Base-by-base conservation (phyloP, 78 protist genomes). In the Dictyostelium brefeldianum region DNA sequence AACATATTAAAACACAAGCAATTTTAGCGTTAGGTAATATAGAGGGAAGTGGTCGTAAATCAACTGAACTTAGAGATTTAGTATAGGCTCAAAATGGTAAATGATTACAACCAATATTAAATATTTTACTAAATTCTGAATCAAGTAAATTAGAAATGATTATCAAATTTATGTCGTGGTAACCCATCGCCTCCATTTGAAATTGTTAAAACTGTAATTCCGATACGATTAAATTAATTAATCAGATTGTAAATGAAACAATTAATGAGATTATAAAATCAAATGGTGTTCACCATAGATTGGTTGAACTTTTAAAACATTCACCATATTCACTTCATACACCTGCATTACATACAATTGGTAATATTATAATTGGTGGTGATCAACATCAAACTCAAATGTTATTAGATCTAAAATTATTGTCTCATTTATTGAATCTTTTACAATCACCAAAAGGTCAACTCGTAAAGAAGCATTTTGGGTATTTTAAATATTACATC, bases 1-100 rank as follows among this genome's bases (percentile, higher is more conserved):
- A 22, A 43, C 50, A 98, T 46, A 98, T 98, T 43, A 74, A 91
- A 41, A 99, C 98, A 78, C 99, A 99, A 96, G 95, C 99, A 57
- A 95, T 98, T 20, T 99, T 99, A 99, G 99, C 99, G 7, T 94
- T 99, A 0, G 99, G 99, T 69, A 99, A 99, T 98, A 98, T 99
- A 43, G 99, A 99, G 7, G 99, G 99, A n/a, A n/a, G n/a, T n/a
- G n/a, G n/a, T n/a, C n/a, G n/a, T 50, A 99, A 99, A 80, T 77
- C 95, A 9, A 41, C 96, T 25, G 43, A 57, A 64, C 96, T 89
- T 95, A 97, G 99, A 46, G 98, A 99, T 83, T 27, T 73, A n/a
- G 98, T 98, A 43, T 96, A 99, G 5, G 0, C 7, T 18, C 15
- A 36, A 6, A 91, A 80, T 20, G 97, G 82, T n/a, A n/a, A n/a